Conservation (phyloP, 352 stramenopile genomes). For the Globisporangium uncinulatum region DNA sequence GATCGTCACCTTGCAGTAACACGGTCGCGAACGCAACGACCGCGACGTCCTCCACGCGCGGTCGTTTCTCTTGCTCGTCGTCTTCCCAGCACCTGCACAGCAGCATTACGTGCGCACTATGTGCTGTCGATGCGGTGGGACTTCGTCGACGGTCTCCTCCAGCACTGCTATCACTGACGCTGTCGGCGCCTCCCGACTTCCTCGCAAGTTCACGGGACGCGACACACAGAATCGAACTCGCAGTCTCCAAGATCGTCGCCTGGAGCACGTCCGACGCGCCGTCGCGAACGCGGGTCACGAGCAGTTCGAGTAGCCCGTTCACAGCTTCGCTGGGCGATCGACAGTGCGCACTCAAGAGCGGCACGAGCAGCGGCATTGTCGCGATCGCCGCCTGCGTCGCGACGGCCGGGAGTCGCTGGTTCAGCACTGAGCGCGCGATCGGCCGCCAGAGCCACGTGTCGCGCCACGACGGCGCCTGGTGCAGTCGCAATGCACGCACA, state of each 20-base stretch:
- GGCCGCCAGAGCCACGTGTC: slow-evolving; percentile 38
- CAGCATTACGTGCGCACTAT: neutral
- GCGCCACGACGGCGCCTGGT: slow-evolving; percentile 28
- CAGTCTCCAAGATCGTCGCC: slow-evolving; percentile 23
- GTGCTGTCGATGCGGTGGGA: neutral
- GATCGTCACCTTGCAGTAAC: slow-evolving; percentile 1
- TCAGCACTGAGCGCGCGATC: slow-evolving; percentile 24
- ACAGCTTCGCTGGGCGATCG: slow-evolving; percentile 30
- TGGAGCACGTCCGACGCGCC: slow-evolving; percentile 21
- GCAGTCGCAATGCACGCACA: slow-evolving; percentile 23
- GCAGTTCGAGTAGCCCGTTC: slow-evolving; percentile 34
- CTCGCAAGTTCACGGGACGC: neutral
- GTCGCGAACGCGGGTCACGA: slow-evolving; percentile 26
- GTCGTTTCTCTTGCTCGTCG: neutral
- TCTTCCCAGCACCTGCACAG: slow-evolving; percentile 8
- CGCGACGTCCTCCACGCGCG: slow-evolving; percentile 18
- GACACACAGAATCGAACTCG: slow-evolving; percentile 33
- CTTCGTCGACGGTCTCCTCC: neutral
- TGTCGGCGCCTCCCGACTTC: neutral
- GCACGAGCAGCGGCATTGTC: slow-evolving; percentile 34
- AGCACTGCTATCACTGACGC: neutral
- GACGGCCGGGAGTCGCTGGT: slow-evolving; percentile 21
- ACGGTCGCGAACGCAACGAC: slow-evolving; percentile 20
- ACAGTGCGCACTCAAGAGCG: slow-evolving; percentile 28
- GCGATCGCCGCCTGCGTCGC: slow-evolving; percentile 25